Conservation (phyloP, 2,329 filamentous ascomycete species). For the Pseudopyrenochaeta lycopersici region DNA sequence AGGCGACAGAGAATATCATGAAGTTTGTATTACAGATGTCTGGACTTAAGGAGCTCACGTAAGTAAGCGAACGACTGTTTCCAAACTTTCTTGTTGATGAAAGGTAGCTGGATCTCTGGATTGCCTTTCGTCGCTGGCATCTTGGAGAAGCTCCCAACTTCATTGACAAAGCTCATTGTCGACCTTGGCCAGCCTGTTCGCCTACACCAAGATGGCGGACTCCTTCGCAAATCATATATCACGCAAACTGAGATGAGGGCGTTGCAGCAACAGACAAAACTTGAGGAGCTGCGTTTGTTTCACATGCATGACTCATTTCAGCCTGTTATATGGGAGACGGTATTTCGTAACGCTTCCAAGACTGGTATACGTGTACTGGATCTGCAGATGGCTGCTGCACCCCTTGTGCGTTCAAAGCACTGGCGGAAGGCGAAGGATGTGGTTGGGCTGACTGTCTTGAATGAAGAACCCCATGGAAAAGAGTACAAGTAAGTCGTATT, state of each 20-base stretch:
- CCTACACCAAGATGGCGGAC: constrained; percentile 19
- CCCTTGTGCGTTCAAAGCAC: constrained; percentile 33
- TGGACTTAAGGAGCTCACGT: constrained; percentile 39
- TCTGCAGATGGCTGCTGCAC: constrained; percentile 35
- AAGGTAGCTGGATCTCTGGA: constrained; percentile 36
- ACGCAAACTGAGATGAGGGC: constrained; percentile 32
- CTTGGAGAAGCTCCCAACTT: constrained; percentile 29
- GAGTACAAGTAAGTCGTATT: constrained; percentile 36
- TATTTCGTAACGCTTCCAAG: constrained; percentile 32
- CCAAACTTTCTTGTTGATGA: too few relatives aligned
- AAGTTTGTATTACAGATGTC: constrained; percentile 30
- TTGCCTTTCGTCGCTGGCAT: constrained; percentile 35
- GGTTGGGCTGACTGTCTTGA: constrained; percentile 26
- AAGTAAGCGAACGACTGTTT: constrained; percentile 17
- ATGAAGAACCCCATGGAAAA: constrained; percentile 20
- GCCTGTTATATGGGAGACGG: constrained; percentile 40
- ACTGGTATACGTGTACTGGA: constrained; percentile 34
- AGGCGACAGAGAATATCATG: constrained; percentile 24
- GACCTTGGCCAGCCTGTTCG: constrained; percentile 35
- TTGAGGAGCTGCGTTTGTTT: constrained; percentile 41
- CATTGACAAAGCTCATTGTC: constrained; percentile 38
- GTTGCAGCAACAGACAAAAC: constrained; percentile 28
- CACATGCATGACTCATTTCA: constrained; percentile 38
- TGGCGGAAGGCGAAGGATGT: constrained; percentile 36
- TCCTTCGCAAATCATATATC: constrained; percentile 31